phyloP scores from a whole-genome alignment of 495 filamentous ascomycete species.

The Aspergillus homomorphus region DNA sequence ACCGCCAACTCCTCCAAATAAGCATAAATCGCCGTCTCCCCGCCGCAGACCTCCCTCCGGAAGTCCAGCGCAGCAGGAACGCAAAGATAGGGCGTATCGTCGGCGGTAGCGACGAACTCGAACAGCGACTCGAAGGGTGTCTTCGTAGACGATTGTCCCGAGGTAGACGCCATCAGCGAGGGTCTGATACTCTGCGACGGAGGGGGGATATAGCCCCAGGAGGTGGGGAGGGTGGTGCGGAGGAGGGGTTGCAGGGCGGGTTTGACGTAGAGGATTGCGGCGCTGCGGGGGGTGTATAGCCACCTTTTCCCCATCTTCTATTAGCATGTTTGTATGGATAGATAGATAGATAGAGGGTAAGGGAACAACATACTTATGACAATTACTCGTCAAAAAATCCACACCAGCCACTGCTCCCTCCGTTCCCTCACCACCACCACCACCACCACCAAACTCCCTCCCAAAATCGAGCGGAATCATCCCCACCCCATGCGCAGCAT shows the following conservation, averaged over 20 bases:
- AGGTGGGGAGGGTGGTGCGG: slow-evolving; percentile 70
- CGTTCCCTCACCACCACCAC: too few relatives aligned
- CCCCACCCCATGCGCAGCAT: slow-evolving; percentile 80
- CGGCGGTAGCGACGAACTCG: slow-evolving; percentile 72
- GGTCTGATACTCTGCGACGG: slow-evolving; percentile 17
- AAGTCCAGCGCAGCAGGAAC: slow-evolving; percentile 68
- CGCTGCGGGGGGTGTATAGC: slow-evolving; percentile 79
- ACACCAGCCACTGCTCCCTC: slow-evolving; percentile 35
- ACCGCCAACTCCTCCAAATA: slow-evolving; percentile 59
- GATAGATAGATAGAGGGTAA: not conserved
- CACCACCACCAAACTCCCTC: slow-evolving; percentile 26
- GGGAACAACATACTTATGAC: slow-evolving; percentile 64
- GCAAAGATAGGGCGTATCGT: slow-evolving; percentile 67
- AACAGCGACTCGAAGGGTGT: slow-evolving; percentile 66
- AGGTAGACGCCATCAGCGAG: slow-evolving; percentile 27
- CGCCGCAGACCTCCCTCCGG: slow-evolving; percentile 64
- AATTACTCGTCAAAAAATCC: slow-evolving; percentile 82
- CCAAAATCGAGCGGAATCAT: slow-evolving; percentile 66
- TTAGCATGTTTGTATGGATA: slow-evolving; percentile 3
- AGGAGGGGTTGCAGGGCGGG: slow-evolving; percentile 68
- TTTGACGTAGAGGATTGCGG: slow-evolving; percentile 77
- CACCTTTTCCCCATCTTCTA: slow-evolving; percentile 47
- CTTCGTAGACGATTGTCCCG: slow-evolving; percentile 47
- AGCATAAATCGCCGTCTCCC: slow-evolving; percentile 62
- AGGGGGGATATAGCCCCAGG: slow-evolving; percentile 51